These are phyloP conservation scores for Plasmodium yoelii DNA, from an alignment of 169 alveolate genomes.

Conservation along the genomic window DNA sequence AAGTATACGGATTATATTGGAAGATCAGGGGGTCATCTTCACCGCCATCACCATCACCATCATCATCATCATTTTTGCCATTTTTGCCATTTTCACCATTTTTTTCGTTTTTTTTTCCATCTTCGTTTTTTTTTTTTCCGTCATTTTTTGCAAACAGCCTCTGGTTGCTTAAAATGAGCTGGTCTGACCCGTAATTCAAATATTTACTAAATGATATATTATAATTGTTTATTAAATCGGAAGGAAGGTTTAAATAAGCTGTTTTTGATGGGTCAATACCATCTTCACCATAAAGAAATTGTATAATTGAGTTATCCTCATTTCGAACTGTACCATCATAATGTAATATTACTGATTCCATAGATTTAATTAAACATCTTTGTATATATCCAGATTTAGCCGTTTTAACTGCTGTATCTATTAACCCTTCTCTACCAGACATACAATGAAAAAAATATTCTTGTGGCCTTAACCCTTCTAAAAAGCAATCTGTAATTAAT, in stretches of 20 bases:
- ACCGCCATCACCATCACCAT: too few relatives aligned
- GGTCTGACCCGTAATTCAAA: background rate
- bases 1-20: constrained; percentile 45
- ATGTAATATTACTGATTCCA: constrained; percentile 94
- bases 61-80: too few relatives aligned
- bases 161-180: constrained; percentile 13
- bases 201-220: constrained; percentile 75
- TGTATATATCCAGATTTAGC: constrained; percentile 98
- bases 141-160: background rate
- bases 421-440: constrained; percentile 99
- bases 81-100: too few relatives aligned
- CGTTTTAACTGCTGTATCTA: constrained; percentile 99
- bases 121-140: background rate
- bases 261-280: constrained; percentile 95
- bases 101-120: too few relatives aligned
- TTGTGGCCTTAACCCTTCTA: constrained; percentile 97
- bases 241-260: constrained; percentile 90
- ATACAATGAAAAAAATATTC: constrained; percentile 99
- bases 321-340: constrained; percentile 99
- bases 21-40: constrained; percentile 17
- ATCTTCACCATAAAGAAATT: constrained; percentile 98
- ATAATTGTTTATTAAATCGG: constrained; percentile 81
- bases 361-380: constrained; percentile 96
- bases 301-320: constrained; percentile 95
- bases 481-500: constrained; percentile 96